phyloP scores from a whole-genome alignment of 208 protist genomes.

The Trypanosoma boissoni region DNA sequence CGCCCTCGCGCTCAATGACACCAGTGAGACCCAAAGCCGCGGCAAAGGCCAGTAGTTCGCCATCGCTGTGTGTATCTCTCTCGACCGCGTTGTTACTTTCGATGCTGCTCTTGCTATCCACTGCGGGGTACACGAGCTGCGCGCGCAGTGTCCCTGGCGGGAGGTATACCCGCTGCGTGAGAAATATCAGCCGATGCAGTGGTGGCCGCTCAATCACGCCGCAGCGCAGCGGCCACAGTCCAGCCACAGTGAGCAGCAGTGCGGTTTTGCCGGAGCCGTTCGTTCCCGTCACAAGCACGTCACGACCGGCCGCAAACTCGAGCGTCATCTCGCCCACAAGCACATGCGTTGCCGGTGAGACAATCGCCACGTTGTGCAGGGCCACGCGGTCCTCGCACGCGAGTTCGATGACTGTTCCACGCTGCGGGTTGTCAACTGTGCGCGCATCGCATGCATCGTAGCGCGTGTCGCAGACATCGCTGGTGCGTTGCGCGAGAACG shows the following conservation, averaged over 20 bases:
- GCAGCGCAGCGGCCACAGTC: slow-evolving; percentile 65
- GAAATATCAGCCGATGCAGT: slow-evolving; percentile 38
- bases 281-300: slow-evolving; percentile 82
- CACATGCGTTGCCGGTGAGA: slow-evolving; percentile 37
- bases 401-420: no score
- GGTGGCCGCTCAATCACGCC: slow-evolving; percentile 49
- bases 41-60: slow-evolving; percentile 40
- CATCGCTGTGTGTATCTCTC: no score
- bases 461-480: not conserved
- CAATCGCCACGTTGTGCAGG: slow-evolving; percentile 54
- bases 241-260: slow-evolving; percentile 60
- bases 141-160: slow-evolving; percentile 74
- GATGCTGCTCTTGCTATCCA: no score
- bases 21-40: slow-evolving; percentile 45
- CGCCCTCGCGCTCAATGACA: slow-evolving; percentile 78
- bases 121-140: slow-evolving; percentile 75
- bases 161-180: slow-evolving; percentile 83
- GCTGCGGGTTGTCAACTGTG: no score
- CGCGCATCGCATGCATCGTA: no score
- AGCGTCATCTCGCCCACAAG: slow-evolving; percentile 66
- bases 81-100: no score
- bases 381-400: slow-evolving; percentile 32
- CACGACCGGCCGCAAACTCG: slow-evolving; percentile 37
- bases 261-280: slow-evolving; percentile 92
- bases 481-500: not conserved